These are phyloP conservation scores for Calocera viscosa DNA, from an alignment of 768 basidiomycete genomes.

Conservation along the genomic window DNA sequence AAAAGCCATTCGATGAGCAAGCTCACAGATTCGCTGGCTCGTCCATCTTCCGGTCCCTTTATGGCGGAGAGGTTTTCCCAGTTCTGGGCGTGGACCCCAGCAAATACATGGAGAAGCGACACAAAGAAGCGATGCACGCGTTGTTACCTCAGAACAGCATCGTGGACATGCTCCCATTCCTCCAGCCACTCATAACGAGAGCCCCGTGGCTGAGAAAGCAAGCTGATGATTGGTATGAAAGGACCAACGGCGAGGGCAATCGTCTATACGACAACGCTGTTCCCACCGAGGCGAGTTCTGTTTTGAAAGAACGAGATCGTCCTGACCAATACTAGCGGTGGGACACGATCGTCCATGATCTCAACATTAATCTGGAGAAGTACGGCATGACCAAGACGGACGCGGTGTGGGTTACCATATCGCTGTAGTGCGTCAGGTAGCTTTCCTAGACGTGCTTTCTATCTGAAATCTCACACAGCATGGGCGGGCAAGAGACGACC, in stretches of 20 bases:
- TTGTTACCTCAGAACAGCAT: background rate
- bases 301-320: no score
- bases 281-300: background rate
- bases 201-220: background rate
- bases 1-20: background rate
- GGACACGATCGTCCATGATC: background rate
- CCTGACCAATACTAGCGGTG: background rate
- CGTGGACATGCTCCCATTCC: background rate
- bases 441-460: background rate
- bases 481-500: conserved; percentile 1
- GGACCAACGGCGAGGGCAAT: background rate
- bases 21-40: background rate
- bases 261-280: background rate
- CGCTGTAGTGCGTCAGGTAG: background rate
- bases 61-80: background rate
- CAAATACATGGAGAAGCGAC: background rate
- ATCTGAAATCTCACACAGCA: background rate
- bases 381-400: background rate
- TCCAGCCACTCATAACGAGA: background rate
- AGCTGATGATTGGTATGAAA: background rate
- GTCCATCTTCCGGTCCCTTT: background rate
- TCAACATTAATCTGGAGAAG: background rate
- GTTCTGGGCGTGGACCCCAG: background rate
- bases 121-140: background rate
- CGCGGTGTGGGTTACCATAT: background rate